Percentiles rank a stretch among this genome's conserved stretches.
Conservation (phyloP, 2,329 filamentous ascomycete species). For the Aspergillus hortae region DNA sequence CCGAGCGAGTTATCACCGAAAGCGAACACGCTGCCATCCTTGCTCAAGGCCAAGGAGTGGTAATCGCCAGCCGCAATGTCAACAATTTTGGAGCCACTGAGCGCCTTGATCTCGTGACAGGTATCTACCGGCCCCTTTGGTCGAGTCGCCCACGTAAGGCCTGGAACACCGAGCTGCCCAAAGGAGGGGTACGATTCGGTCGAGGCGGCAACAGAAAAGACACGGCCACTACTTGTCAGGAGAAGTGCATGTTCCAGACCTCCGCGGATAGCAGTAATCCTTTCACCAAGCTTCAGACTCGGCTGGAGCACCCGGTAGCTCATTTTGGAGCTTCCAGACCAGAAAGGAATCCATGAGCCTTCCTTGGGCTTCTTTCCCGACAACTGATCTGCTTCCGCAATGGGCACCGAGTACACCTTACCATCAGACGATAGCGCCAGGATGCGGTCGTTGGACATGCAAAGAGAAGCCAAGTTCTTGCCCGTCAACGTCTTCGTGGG, state of each 20-base stretch:
- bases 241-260: slow-evolving; percentile 85
- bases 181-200: slow-evolving; percentile 72
- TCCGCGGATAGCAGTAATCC: slow-evolving; percentile 67
- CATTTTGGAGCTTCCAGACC: slow-evolving; percentile 56
- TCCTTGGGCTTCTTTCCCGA: slow-evolving; percentile 62
- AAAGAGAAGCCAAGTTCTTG: slow-evolving; percentile 73
- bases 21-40: slow-evolving; percentile 71
- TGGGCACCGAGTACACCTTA: slow-evolving; percentile 78
- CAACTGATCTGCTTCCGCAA: slow-evolving; percentile 68
- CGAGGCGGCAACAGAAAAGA: slow-evolving; percentile 85
- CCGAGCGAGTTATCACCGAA: slow-evolving; percentile 91
- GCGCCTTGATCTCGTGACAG: slow-evolving; percentile 70
- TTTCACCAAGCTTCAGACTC: slow-evolving; percentile 65
- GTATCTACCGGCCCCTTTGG: slow-evolving; percentile 76
- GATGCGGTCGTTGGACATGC: slow-evolving; percentile 77
- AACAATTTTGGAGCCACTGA: slow-evolving; percentile 67
- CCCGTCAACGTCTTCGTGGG: slow-evolving; percentile 73
- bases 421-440: slow-evolving; percentile 73
- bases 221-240: slow-evolving; percentile 76
- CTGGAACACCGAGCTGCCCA: slow-evolving; percentile 84
- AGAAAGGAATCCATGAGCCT: slow-evolving; percentile 70
- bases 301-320: slow-evolving; percentile 73
- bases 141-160: slow-evolving; percentile 73
- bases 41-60: slow-evolving; percentile 77
- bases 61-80: slow-evolving; percentile 81